phyloP scores from a whole-genome alignment of 208 protist species.

The Phytomonas sp. region DNA sequence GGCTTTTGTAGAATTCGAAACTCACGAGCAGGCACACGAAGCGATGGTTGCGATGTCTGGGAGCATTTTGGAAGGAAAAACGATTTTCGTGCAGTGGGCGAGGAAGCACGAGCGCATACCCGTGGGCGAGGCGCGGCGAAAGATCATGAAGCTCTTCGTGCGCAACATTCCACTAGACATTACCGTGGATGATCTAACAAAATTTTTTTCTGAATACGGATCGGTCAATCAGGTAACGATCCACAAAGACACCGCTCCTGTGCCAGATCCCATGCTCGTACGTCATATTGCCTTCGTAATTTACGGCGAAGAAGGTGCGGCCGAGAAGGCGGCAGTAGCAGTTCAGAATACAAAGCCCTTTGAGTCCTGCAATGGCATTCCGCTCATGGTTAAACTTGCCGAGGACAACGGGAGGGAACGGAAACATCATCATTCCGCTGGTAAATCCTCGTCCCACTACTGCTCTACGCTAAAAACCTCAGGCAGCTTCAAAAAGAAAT shows the following conservation, averaged over 20 bases:
- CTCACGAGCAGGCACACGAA: slow-evolving; percentile 27
- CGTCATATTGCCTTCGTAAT: slow-evolving; percentile 78
- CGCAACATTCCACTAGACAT: slow-evolving; percentile 64
- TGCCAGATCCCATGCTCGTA: slow-evolving; percentile 24
- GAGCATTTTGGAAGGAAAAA: slow-evolving; percentile 12
- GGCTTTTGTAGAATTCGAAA: slow-evolving; percentile 68
- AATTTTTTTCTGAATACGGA: slow-evolving; percentile 38
- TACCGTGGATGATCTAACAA: slow-evolving; percentile 22
- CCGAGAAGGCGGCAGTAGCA: slow-evolving; percentile 37
- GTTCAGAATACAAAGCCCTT: slow-evolving; percentile 56
- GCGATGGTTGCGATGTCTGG: slow-evolving; percentile 37
- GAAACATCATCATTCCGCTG: slow-evolving; percentile 6
- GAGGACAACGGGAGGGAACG: slow-evolving; percentile 23
- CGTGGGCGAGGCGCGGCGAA: slow-evolving; percentile 47
- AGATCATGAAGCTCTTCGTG: slow-evolving; percentile 79
- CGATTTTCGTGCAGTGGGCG: slow-evolving; percentile 61
- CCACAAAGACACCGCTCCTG: slow-evolving; percentile 61
- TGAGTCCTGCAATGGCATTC: slow-evolving; percentile 30
- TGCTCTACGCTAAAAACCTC: too few species aligned
- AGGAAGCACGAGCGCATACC: slow-evolving; percentile 55
- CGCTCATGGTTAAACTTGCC: slow-evolving; percentile 58
- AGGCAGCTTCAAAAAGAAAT: too few species aligned
- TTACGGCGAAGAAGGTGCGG: slow-evolving; percentile 42
- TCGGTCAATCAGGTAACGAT: slow-evolving; percentile 40
- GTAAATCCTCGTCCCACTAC: too few species aligned